Evolutionary conservation across 1,139 yeast genomes (phyloP).

Genomic region (Magnusiomyces sp.): DNA sequence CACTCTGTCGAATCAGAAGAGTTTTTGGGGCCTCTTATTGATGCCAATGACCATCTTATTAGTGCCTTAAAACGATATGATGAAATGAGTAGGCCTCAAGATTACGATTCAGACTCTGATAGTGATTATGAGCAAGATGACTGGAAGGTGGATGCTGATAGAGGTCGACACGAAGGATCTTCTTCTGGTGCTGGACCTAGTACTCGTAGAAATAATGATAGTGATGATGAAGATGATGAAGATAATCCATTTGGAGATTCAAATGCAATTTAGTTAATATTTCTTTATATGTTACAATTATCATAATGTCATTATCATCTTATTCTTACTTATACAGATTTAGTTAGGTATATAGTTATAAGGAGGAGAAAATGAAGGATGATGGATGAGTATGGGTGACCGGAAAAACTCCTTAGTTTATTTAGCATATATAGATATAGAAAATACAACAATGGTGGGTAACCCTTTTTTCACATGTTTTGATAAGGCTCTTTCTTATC

Average conservation of each 20-base stretch:
- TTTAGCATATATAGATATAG: too few species aligned
- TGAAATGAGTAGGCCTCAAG: constrained; percentile 42
- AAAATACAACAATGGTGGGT: too few species aligned
- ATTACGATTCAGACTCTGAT: constrained; percentile 36
- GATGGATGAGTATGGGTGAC: too few species aligned
- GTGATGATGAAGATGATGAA: constrained; percentile 25
- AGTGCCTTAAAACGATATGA: constrained; percentile 64
- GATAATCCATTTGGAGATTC: constrained; percentile 69
- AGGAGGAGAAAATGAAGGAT: background rate
- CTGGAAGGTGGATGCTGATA: constrained; percentile 21
- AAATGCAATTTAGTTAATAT: constrained; percentile 28
- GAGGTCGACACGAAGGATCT: constrained; percentile 15
- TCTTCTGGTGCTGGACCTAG: constrained; percentile 24
- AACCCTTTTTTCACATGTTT: too few species aligned
- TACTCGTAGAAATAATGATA: constrained; percentile 15
- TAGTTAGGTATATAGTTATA: background rate
- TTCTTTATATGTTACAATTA: too few species aligned
- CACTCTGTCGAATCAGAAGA: constrained; percentile 78
- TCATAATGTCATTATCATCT: background rate
- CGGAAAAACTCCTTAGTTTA: too few species aligned
- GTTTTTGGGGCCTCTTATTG: constrained; percentile 72
- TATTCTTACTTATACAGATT: background rate
- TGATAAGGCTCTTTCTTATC: too few species aligned
- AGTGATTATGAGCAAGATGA: constrained; percentile 25
- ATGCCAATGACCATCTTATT: constrained; percentile 85